Percentiles rank a stretch among this genome's conserved stretches.
phyloP scores from a whole-genome alignment of 345 rosid genomes.

The Syzygium oleosum region DNA sequence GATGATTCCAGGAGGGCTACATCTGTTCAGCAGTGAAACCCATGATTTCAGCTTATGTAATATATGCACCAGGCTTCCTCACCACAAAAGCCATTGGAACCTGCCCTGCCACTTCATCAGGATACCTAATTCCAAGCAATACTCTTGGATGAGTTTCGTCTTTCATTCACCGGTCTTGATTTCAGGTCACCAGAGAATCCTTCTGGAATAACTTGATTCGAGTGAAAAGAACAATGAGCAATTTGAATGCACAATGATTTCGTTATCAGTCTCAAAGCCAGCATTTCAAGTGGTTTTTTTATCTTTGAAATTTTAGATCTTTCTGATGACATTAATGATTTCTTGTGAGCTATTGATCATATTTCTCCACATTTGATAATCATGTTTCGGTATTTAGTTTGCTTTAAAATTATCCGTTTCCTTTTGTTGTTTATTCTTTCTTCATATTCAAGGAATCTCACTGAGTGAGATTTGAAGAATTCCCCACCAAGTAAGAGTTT shows the following conservation, averaged over 20 bases:
- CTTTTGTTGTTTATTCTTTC: background rate
- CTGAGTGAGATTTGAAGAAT: background rate
- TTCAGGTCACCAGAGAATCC: background rate
- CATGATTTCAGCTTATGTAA: slow-evolving; percentile 44
- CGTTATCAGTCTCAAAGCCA: background rate
- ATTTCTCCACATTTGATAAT: background rate
- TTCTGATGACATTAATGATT: background rate
- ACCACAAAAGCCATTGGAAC: slow-evolving; percentile 85
- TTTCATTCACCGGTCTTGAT: background rate
- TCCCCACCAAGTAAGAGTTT: background rate
- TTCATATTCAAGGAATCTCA: background rate
- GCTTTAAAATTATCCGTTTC: background rate
- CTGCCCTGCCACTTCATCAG: slow-evolving; percentile 83
- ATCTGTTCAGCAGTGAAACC: slow-evolving; percentile 62
- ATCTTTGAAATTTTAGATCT: background rate
- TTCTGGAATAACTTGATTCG: background rate
- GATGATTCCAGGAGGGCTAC: slow-evolving; percentile 1
- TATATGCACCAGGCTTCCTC: slow-evolving; percentile 56
- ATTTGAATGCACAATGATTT: background rate
- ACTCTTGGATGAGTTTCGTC: background rate
- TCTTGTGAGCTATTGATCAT: background rate
- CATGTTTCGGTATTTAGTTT: background rate
- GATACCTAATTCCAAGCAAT: slow-evolving; percentile 33
- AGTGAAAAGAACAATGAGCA: background rate
- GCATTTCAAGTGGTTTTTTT: background rate